phyloP scores from a whole-genome alignment of 768 basidiomycete genomes.

The Lenzites betulinus region DNA sequence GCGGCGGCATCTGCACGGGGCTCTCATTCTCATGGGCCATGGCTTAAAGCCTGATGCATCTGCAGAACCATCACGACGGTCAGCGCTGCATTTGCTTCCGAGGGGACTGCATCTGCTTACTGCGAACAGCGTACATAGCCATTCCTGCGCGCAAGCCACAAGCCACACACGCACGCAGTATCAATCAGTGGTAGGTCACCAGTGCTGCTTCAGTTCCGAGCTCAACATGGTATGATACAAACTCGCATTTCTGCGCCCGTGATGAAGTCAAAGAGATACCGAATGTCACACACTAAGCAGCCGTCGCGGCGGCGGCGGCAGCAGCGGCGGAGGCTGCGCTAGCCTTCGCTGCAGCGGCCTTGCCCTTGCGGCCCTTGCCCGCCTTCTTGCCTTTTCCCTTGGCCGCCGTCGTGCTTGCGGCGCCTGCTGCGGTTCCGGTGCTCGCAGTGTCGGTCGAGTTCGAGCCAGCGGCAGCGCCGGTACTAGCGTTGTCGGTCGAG shows the following conservation, averaged over 20 bases:
- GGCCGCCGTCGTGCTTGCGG: background rate
- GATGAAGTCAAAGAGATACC: background rate
- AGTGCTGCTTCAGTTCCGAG: slow-evolving; percentile 7
- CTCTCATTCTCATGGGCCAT: too few relatives aligned
- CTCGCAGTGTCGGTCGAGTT: background rate
- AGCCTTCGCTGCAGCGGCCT: slow-evolving; percentile 9
- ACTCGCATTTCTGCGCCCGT: background rate
- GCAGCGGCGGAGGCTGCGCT: too few relatives aligned
- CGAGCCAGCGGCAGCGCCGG: background rate
- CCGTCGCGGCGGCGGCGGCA: background rate
- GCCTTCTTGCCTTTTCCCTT: background rate
- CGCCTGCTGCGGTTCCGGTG: background rate
- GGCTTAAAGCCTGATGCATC: background rate
- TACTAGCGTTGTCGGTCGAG: background rate
- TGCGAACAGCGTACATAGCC: background rate
- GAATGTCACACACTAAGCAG: background rate
- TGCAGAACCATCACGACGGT: background rate
- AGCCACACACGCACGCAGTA: background rate
- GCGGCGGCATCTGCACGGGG: background rate
- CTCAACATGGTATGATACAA: background rate
- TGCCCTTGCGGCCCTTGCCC: background rate
- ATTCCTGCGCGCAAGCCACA: background rate
- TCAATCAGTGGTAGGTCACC: background rate
- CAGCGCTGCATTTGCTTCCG: background rate
- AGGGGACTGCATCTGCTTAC: background rate